Percentiles rank a stretch among this genome's conserved stretches.
Conservation (phyloP, 352 stramenopile species). For the Salisapilia sapeloensis region DNA sequence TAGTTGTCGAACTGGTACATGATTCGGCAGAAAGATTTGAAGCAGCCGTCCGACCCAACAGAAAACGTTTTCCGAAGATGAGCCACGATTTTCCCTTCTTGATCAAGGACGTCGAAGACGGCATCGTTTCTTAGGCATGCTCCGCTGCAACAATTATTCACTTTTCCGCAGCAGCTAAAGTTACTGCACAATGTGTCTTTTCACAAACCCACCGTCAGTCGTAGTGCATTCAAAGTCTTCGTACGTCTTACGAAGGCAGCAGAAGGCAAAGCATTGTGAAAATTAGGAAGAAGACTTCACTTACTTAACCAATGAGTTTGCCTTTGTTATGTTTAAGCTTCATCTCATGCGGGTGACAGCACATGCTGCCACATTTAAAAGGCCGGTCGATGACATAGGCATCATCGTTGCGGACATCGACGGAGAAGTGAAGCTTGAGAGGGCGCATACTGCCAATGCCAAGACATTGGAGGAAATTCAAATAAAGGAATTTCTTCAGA, state of each 20-base stretch:
- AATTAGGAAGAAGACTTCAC: conserved; percentile 44
- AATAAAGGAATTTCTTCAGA: conserved; percentile 19
- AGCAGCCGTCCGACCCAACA: conserved; percentile 3
- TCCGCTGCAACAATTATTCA: conserved; percentile 49
- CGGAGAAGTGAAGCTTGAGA: conserved; percentile 24
- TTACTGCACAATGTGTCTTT: conserved; percentile 29
- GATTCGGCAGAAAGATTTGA: conserved; percentile 17
- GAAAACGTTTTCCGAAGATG: conserved; percentile 40
- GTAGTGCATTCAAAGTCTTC: conserved; percentile 31
- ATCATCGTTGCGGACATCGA: conserved; percentile 20
- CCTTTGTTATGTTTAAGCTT: conserved; percentile 7
- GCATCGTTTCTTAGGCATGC: conserved; percentile 44
- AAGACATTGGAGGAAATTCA: conserved; percentile 13
- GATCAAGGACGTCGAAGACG: conserved; percentile 44
- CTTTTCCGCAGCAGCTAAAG: conserved; percentile 26
- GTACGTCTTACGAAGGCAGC: conserved; percentile 42
- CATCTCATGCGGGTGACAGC: conserved; percentile 29
- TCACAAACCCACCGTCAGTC: conserved; percentile 31
- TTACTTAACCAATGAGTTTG: conserved; percentile 18
- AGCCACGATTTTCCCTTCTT: conserved; percentile 21
- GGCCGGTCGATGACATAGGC: conserved; percentile 30
- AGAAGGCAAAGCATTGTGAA: conserved; percentile 13
- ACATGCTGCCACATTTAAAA: conserved; percentile 13
- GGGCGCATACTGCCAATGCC: conserved; percentile 19
- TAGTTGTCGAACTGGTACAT: conserved; percentile 32